Base-by-base conservation (phyloP, 2,329 filamentous ascomycete genomes). In the Plectosphaerella cucumerina region DNA sequence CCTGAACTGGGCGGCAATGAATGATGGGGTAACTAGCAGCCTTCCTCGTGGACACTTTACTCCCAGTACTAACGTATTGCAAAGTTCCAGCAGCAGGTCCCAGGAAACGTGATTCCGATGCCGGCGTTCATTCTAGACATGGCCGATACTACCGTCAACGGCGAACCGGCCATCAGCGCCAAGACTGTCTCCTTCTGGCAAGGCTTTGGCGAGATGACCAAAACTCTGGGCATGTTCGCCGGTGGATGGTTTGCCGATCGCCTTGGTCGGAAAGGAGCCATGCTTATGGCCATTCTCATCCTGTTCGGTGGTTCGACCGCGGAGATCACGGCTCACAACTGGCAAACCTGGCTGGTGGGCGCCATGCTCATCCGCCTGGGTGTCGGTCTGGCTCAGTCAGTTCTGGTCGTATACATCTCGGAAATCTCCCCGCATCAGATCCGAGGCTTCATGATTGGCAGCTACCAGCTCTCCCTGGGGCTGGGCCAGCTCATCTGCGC, bases 351-450 rank as follows among this genome's bases (percentile, higher is more conserved):
- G 41, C 41, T 43, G 6, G 41, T 43, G 41, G 41, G 41, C 41
- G 41, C 41, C 41, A 43, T 43, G 41, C n/a, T 43, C 41, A 43
- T 43, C 41, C 41, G 41, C 41, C 41, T 43, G 18, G 41, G 41
- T 15, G 41, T 43, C 21, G 41, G 41, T 21, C 41, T 43, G 17
- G 41, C 41, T n/a, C 35, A 39, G 35, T 39, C 35, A n/a, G 35
- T 39, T n/a, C 35, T 39, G 35, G 35, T 39, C 35, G 35, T 39
- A n/a, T 39, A 39, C 35, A 39, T 39, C 35, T 39, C 35, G 35
- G 35, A 39, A n/a, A 11, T 39, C 35, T 8, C 35, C 8, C 35
- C 35, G 8, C 35, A 39, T n/a, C 35, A 39, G 35, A 39, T 39
- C 35, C 35, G 35, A 8, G 35, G 35, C 35, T 39, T 39, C 35